These are phyloP conservation scores for Termitomyces titanicus DNA, from an alignment of 768 basidiomycete genomes.

Conservation along the genomic window DNA sequence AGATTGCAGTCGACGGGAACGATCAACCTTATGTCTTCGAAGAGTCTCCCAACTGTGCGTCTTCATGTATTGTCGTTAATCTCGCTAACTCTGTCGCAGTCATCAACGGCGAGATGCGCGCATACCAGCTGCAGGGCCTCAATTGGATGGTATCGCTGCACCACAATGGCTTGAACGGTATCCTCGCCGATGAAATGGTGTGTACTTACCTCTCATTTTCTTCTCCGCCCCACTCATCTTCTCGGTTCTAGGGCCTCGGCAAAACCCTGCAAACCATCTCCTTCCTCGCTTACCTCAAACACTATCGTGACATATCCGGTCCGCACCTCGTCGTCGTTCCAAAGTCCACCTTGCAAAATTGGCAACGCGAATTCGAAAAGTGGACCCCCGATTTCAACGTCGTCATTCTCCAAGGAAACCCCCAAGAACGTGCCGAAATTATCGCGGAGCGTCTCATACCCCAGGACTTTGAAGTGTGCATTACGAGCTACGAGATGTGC, in stretches of 20 bases:
- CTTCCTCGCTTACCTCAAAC: constrained; percentile 92
- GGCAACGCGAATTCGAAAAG: constrained; percentile 86
- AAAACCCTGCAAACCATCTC: constrained; percentile 98
- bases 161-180: constrained; percentile 95
- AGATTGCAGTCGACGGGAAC: constrained; percentile 72
- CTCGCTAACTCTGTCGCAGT: constrained; percentile 40
- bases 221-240: not conserved
- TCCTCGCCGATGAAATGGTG: constrained; percentile 96
- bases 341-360: constrained; percentile 98
- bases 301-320: constrained; percentile 69
- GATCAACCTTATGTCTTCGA: constrained; percentile 95
- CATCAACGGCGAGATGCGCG: constrained; percentile 86
- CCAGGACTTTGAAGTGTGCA: constrained; percentile 88
- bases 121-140: constrained; percentile 92
- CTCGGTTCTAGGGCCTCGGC: constrained; percentile 71
- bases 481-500: constrained; percentile 97
- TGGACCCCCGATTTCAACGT: constrained; percentile 91
- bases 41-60: constrained; percentile 83
- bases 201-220: constrained; percentile 13
- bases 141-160: constrained; percentile 98
- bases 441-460: constrained; percentile 77
- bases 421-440: constrained; percentile 84
- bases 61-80: not conserved
- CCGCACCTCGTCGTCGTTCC: constrained; percentile 97
- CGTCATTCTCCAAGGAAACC: constrained; percentile 78